These are phyloP conservation scores for Sindora glabra DNA, from an alignment of 306 rosid genomes.

Conservation along the genomic window DNA sequence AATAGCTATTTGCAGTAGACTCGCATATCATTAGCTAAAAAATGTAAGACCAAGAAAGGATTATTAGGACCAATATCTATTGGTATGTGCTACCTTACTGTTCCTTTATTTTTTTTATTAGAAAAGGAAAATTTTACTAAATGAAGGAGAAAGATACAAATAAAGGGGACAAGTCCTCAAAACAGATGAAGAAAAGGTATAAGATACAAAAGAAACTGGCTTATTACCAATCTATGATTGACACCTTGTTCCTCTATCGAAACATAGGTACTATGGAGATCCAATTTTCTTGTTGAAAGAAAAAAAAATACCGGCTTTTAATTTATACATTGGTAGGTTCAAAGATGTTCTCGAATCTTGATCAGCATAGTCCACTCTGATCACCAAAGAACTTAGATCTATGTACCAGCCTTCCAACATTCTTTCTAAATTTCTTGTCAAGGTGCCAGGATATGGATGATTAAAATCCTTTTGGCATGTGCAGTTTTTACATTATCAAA, in stretches of 20 bases:
- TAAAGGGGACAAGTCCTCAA: too few relatives aligned
- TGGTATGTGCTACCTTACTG: background rate
- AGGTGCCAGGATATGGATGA: background rate
- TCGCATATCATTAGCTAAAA: background rate
- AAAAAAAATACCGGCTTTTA: background rate
- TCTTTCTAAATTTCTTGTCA: background rate
- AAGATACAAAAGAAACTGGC: too few relatives aligned
- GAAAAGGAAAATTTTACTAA: background rate
- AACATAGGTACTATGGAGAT: background rate
- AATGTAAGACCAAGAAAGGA: background rate
- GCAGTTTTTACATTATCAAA: background rate
- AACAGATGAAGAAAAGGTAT: too few relatives aligned
- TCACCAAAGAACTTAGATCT: background rate
- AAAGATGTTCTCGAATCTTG: background rate
- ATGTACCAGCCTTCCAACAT: background rate
- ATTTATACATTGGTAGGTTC: background rate
- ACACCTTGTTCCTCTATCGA: too few relatives aligned
- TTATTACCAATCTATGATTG: too few relatives aligned
- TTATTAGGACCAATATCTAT: background rate
- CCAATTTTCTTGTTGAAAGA: background rate
- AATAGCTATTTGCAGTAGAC: background rate
- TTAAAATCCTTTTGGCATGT: background rate
- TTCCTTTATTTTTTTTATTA: too few relatives aligned
- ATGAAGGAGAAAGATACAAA: too few relatives aligned
- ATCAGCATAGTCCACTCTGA: background rate